phyloP scores from a whole-genome alignment of 2,329 filamentous ascomycete genomes.

The Diaporthe caulivora region DNA sequence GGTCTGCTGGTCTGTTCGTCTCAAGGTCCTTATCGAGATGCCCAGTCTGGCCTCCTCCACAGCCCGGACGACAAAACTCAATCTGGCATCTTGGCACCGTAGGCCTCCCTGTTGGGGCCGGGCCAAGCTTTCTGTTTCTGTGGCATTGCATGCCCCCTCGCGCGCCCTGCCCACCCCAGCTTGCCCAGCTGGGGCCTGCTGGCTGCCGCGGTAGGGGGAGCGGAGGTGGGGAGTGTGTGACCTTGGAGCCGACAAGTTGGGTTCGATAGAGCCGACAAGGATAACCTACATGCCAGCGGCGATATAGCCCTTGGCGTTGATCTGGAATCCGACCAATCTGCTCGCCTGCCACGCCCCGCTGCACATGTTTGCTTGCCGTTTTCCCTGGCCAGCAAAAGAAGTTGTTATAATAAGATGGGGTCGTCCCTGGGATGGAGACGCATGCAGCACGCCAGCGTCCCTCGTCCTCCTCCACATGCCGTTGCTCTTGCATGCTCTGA shows the following conservation, averaged over 20 bases:
- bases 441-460: neutral
- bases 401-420: constrained; percentile 23
- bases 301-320: constrained; percentile 30
- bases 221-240: neutral
- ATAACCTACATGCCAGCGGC: constrained; percentile 18
- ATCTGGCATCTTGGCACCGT: constrained; percentile 19
- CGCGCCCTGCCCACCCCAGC: neutral
- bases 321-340: constrained; percentile 16
- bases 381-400: neutral
- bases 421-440: constrained; percentile 19
- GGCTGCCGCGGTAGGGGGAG: neutral
- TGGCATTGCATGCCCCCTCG: neutral
- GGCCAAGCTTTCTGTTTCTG: constrained; percentile 31
- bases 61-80: constrained; percentile 22
- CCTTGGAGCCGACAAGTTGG: constrained; percentile 26
- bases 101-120: constrained; percentile 17
- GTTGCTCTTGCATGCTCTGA: constrained; percentile 21
- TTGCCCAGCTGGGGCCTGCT: too few relatives aligned
- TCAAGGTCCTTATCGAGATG: constrained; percentile 15
- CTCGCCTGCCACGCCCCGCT: neutral
- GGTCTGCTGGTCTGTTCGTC: constrained; percentile 10
- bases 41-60: constrained; percentile 14
- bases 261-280: constrained; percentile 19
- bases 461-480: constrained; percentile 12
- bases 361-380: neutral